Evolutionary conservation across 305 asterid genomes (phyloP).

Genomic region (Fraxinus baroniana): DNA sequence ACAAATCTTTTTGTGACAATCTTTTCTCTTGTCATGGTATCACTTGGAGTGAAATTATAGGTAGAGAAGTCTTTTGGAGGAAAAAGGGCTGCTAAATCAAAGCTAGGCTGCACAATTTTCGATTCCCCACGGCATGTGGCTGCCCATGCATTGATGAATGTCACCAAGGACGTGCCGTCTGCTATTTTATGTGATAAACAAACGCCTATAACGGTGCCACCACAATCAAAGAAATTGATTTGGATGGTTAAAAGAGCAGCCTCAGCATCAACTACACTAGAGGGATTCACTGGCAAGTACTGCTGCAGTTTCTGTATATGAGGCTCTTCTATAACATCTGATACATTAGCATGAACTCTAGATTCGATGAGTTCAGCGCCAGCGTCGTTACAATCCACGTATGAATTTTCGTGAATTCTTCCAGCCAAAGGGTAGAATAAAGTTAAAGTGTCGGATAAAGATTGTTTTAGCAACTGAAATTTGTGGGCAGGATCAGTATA

Average conservation of each 20-base stretch:
- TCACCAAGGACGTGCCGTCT: constrained; percentile 33
- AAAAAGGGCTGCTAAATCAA: constrained; percentile 19
- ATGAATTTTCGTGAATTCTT: constrained; percentile 10
- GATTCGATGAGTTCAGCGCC: constrained; percentile 31
- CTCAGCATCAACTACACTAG: neutral
- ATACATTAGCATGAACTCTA: constrained; percentile 8
- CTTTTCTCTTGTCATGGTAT: neutral
- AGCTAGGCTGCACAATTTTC: neutral
- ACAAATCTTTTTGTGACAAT: constrained; percentile 20
- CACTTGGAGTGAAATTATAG: neutral
- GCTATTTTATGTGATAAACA: constrained; percentile 41
- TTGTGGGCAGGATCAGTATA: neutral
- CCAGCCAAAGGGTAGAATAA: constrained; percentile 36
- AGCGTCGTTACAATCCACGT: constrained; percentile 31
- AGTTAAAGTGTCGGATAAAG: constrained; percentile 27
- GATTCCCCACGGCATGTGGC: constrained; percentile 20
- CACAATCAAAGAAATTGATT: constrained; percentile 31
- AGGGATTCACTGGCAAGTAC: constrained; percentile 21
- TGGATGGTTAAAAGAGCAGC: constrained; percentile 26
- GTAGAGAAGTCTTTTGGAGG: constrained; percentile 23
- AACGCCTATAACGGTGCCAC: constrained; percentile 32
- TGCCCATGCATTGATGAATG: constrained; percentile 43
- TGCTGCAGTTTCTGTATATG: neutral
- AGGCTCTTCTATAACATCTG: neutral
- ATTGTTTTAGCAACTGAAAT: constrained; percentile 23